Evolutionary conservation across 306 rosid genomes (phyloP).

Genomic region (Trifolium dubium): DNA sequence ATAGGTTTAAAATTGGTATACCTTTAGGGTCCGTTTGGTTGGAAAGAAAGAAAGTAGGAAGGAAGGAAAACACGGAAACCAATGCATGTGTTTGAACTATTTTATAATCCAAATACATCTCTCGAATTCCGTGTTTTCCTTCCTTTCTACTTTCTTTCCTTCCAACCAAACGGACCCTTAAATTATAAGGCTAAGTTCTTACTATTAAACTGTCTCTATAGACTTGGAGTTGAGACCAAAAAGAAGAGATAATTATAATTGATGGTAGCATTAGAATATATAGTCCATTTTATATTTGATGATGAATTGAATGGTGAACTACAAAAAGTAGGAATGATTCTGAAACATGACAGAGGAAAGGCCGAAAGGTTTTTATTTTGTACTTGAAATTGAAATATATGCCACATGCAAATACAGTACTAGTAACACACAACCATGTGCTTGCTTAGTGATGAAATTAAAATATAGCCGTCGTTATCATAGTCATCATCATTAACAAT

Average conservation of each 20-base stretch:
- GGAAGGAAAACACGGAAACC: too few relatives aligned
- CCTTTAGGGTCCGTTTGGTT: too few relatives aligned
- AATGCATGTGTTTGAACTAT: too few relatives aligned
- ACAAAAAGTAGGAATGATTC: slow-evolving; percentile 45
- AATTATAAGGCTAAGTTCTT: too few relatives aligned
- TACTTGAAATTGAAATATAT: slow-evolving; percentile 37
- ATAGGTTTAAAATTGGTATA: too few relatives aligned
- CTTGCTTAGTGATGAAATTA: slow-evolving; percentile 37
- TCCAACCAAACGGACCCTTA: too few relatives aligned
- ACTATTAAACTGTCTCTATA: background rate
- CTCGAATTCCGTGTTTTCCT: too few relatives aligned
- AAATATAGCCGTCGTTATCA: slow-evolving; percentile 47
- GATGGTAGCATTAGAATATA: slow-evolving; percentile 29
- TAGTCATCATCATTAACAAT: slow-evolving; percentile 68
- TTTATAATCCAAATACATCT: too few relatives aligned
- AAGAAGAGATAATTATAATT: background rate
- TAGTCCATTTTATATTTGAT: slow-evolving; percentile 8
- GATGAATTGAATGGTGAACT: slow-evolving; percentile 41
- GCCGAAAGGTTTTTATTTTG: slow-evolving; percentile 42
- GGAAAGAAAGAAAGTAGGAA: too few relatives aligned
- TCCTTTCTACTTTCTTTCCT: too few relatives aligned
- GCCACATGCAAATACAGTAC: slow-evolving; percentile 53
- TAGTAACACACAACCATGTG: slow-evolving; percentile 47
- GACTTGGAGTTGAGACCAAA: background rate
- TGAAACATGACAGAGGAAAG: slow-evolving; percentile 44